Evolutionary conservation across 2,329 filamentous ascomycete species (phyloP), one percentile per base, ranked within the genome.

Genomic region (Talaromyces sp.): DNA sequence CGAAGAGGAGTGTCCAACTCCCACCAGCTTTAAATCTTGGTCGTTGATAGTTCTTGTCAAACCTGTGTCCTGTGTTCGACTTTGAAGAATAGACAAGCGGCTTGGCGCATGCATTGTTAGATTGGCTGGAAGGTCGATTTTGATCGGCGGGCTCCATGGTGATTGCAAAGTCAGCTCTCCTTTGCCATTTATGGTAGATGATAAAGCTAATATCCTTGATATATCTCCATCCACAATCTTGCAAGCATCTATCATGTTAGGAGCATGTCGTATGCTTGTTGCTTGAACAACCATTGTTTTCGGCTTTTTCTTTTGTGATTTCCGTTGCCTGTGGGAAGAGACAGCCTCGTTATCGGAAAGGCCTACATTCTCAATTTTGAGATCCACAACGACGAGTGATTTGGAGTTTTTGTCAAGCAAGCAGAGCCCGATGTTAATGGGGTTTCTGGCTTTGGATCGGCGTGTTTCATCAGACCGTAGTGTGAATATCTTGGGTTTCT

Each of bases 191-290:
- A 83, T 82, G 28, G 86, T 85, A 67, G 88, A 85, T 3, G 87
- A 89, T 14, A 94, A 76, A 30, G 90, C 86, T 2, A 92, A 76
- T 57, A 93, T 88, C 65, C 87, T 86, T 34, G 87, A 86, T 59
- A 89, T 80, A 30, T 82, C 79, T 1, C 87, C 87, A 71, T 93
- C 89, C 4, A 82, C 79, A 51, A 93, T 74, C 68, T 87, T 89
- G 73, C 88, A 91, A 6, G 88, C 89, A 75, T 92, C 90, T 30
- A 87, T 82, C 16, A 93, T 86, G 64, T 86, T 87, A 61, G 89
- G 82, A 8, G 86, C 86, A 68, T 87, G 84, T 58, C 84, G 81
- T 34, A 87, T 75, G 31, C 76, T 76, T 18, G 78, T 76, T 30
- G 76, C 76, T 51, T 76, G 73, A 5, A 75, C 65, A 3, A 75